A percentile compares a stretch with the other conserved stretches of the same genome.
Conservation (phyloP, 164 flowering plant species). For the Kalanchoe fedtschenkoi region DNA sequence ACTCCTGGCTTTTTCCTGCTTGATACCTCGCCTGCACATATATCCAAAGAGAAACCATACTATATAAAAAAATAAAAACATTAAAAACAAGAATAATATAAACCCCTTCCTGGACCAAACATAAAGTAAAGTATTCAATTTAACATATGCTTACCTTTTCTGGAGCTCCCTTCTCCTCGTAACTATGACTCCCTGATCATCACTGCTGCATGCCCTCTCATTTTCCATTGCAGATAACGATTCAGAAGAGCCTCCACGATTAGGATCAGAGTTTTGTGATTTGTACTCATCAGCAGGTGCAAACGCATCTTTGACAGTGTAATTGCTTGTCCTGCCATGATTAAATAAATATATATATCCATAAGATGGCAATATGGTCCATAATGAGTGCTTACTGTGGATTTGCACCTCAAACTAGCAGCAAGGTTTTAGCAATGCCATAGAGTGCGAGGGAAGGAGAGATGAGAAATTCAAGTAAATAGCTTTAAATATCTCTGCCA, state of each 20-base stretch:
- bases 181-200: slow-evolving; percentile 23
- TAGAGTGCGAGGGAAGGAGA: background rate
- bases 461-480: background rate
- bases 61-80: background rate
- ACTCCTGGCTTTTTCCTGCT: slow-evolving; percentile 19
- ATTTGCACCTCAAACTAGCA: background rate
- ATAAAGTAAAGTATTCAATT: background rate
- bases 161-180: slow-evolving; percentile 16
- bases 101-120: background rate
- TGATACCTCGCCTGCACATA: slow-evolving; percentile 5
- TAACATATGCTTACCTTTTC: slow-evolving; percentile 25
- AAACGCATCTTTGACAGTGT: slow-evolving; percentile 19
- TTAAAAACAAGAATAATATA: background rate
- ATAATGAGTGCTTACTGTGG: background rate
- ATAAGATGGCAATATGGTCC: background rate
- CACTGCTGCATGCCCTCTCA: slow-evolving; percentile 42
- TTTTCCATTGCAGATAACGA: slow-evolving; percentile 41
- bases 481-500: background rate
- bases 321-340: slow-evolving; percentile 32
- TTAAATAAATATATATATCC: background rate
- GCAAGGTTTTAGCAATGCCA: background rate
- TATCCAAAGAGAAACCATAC: background rate
- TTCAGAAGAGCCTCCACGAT: slow-evolving; percentile 37
- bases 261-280: slow-evolving; percentile 22
- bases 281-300: slow-evolving; percentile 20